Conservation (phyloP, 257 asterid species). For the Rubia yunnanensis region DNA sequence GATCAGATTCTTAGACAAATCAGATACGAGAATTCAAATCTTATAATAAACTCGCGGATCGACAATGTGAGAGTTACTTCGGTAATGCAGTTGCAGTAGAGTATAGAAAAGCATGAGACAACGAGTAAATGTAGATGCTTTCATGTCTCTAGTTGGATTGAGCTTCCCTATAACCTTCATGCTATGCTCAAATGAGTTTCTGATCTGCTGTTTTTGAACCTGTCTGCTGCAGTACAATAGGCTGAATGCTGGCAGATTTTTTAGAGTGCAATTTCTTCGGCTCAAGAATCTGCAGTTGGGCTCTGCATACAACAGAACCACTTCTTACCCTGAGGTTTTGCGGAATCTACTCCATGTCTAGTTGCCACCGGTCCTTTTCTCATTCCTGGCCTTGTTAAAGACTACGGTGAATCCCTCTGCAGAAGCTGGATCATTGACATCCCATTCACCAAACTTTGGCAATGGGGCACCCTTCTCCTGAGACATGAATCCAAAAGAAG, state of each 20-base stretch:
- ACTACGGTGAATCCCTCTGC: no score
- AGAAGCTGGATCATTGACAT: no score
- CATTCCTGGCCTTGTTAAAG: slow-evolving; percentile 94
- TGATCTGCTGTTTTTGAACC: background rate
- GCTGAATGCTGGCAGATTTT: slow-evolving; percentile 53
- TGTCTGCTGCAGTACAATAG: slow-evolving; percentile 24
- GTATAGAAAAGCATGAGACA: background rate
- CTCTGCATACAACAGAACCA: slow-evolving; percentile 85
- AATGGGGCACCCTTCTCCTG: slow-evolving; percentile 91
- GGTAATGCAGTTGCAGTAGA: background rate
- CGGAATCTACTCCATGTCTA: slow-evolving; percentile 51
- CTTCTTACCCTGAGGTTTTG: slow-evolving; percentile 71
- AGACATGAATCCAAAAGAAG: slow-evolving; percentile 57
- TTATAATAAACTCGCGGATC: background rate
- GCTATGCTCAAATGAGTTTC: background rate
- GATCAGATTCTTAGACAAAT: no score
- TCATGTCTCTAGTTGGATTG: background rate
- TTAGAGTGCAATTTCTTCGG: slow-evolving; percentile 43
- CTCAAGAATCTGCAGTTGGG: slow-evolving; percentile 64
- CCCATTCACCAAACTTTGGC: no score
- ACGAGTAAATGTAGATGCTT: background rate
- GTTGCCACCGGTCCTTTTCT: slow-evolving; percentile 90
- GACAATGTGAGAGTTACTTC: no score
- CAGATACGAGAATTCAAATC: no score
- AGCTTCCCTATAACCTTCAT: background rate